A percentile compares a stretch with the other conserved stretches of the same genome.
Conservation (phyloP, 108 stramenopile species). For the Nitzschia putrida region DNA sequence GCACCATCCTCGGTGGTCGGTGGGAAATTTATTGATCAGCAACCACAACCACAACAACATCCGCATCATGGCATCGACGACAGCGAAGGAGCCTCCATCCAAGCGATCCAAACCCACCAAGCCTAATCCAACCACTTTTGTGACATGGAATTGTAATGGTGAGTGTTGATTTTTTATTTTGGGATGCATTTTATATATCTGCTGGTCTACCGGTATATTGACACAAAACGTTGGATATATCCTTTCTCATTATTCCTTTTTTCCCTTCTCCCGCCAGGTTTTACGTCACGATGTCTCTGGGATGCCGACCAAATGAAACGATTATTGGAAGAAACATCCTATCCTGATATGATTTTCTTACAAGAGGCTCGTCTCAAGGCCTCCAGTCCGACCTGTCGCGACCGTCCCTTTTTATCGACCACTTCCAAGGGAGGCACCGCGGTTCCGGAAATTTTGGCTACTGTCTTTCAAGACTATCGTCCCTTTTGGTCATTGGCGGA, state of each 20-base stretch:
- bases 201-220: not conserved
- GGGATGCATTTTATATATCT: too few relatives aligned
- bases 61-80: too few relatives aligned
- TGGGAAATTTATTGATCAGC: too few relatives aligned
- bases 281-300: constrained; percentile 14
- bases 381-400: constrained; percentile 4
- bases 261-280: not conserved
- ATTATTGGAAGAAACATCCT: constrained; percentile 16
- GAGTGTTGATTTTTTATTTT: not conserved
- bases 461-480: constrained; percentile 24
- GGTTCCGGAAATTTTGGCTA: constrained; percentile 11
- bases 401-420: constrained; percentile 12
- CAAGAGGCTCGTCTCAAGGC: constrained; percentile 45
- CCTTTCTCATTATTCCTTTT: not conserved
- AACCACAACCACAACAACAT: too few relatives aligned
- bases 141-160: constrained; percentile 25
- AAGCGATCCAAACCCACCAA: not conserved
- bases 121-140: not conserved
- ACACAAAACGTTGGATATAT: not conserved
- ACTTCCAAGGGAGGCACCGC: not conserved
- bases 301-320: constrained; percentile 15
- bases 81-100: not conserved
- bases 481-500: constrained; percentile 41
- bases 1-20: too few relatives aligned
- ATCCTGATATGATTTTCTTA: constrained; percentile 39